Percentiles rank a stretch among this genome's conserved stretches.
Conservation (phyloP, 2,329 filamentous ascomycete genomes). For the Pestalotiopsis sp. region DNA sequence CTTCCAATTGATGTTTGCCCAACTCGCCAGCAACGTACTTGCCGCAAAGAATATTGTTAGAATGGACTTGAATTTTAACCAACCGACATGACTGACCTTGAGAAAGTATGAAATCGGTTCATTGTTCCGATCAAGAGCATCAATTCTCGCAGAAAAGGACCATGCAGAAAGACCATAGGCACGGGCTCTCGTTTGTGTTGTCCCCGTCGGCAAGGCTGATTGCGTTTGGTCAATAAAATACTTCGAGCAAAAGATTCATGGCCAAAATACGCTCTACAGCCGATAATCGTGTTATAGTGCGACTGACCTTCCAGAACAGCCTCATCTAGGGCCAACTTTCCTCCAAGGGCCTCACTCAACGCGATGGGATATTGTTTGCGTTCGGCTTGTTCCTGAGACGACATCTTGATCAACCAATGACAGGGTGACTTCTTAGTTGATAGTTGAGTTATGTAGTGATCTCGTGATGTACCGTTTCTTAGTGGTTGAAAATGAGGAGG, state of each 20-base stretch:
- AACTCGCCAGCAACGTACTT: slow-evolving; percentile 18
- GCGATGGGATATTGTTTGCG: slow-evolving; percentile 8
- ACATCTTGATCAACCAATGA: background rate
- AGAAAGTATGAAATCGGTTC: slow-evolving; percentile 2
- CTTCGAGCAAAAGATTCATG: background rate
- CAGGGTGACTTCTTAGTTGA: background rate
- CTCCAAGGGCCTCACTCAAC: slow-evolving; percentile 3
- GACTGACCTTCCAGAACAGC: slow-evolving; percentile 2
- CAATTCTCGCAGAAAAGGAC: slow-evolving; percentile 19
- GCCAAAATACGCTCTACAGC: too few species aligned
- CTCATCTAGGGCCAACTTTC: slow-evolving; percentile 15
- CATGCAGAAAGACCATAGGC: slow-evolving; percentile 14
- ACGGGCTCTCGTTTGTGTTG: background rate
- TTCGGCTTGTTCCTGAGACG: slow-evolving; percentile 7
- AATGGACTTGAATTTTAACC: background rate
- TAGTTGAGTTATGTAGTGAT: background rate
- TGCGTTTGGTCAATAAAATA: background rate
- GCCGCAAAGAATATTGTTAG: background rate
- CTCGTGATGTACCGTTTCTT: too few species aligned
- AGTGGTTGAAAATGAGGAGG: background rate
- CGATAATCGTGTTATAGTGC: background rate
- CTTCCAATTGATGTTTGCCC: slow-evolving; percentile 17
- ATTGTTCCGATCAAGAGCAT: background rate
- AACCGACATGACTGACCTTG: background rate
- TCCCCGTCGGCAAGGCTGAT: slow-evolving; percentile 15